Evolutionary conservation across 495 filamentous ascomycete species (phyloP).

Genomic region (Xylaria flabelliformis): DNA sequence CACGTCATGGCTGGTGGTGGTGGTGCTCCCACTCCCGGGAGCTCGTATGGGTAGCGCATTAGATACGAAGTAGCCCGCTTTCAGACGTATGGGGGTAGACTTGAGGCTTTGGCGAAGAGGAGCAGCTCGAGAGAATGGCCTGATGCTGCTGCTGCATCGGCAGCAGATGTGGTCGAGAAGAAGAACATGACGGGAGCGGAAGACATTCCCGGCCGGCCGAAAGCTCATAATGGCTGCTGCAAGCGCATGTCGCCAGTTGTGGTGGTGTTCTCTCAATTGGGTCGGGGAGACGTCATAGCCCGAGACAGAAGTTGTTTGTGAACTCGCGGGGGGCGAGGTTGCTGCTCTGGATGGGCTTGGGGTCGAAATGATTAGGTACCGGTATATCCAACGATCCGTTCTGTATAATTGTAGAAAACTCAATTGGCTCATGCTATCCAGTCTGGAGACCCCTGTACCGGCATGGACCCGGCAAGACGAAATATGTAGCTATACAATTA

Average conservation of each 20-base stretch:
- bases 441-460: neutral
- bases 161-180: slow-evolving; percentile 39
- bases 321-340: too few species aligned
- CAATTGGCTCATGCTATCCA: slow-evolving; percentile 12
- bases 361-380: too few species aligned
- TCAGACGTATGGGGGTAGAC: slow-evolving; percentile 36
- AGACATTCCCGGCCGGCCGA: slow-evolving; percentile 39
- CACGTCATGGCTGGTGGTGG: slow-evolving; percentile 26
- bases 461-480: neutral
- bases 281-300: slow-evolving; percentile 19
- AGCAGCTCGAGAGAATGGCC: slow-evolving; percentile 18
- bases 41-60: slow-evolving; percentile 44
- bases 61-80: slow-evolving; percentile 50
- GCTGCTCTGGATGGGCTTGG: too few species aligned
- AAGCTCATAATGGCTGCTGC: slow-evolving; percentile 40
- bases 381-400: neutral
- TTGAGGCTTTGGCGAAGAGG: slow-evolving; percentile 21
- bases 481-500: neutral
- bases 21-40: too few species aligned
- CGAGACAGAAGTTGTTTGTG: neutral
- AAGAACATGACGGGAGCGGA: slow-evolving; percentile 34
- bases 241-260: slow-evolving; percentile 35
- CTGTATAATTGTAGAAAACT: slow-evolving; percentile 9
- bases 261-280: slow-evolving; percentile 23
- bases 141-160: slow-evolving; percentile 34